Evolutionary conservation across 2,329 filamentous ascomycete genomes (phyloP), one percentile per base, ranked within the genome.

Genomic region (Periconia macrospinosa): DNA sequence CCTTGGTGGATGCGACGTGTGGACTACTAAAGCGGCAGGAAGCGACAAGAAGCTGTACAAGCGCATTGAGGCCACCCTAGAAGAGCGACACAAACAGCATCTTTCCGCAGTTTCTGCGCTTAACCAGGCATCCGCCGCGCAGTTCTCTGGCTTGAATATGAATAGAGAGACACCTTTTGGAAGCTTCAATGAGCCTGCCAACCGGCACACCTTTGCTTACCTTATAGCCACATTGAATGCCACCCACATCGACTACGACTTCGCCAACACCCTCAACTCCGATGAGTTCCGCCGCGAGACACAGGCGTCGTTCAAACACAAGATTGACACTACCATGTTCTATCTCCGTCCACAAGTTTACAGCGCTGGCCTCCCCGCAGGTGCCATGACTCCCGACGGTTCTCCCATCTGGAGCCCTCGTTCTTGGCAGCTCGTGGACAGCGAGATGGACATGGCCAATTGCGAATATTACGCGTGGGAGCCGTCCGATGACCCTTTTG

Each of bases 31-130:
- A 76, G 92, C 94, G 30, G 92, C 93, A 51, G 92, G 92, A 44
- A 88, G 88, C 59, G 94, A 99, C 74, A 97, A 97, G 83, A 97
- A 97, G 72, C 81, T 99, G 9, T 97, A 97, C 81, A 95, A 92
- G 76, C 90, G 88, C 71, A 97, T 99, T 70, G 92, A 97, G 72
- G 86, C 90, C 69, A 92, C 90, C 30, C 85, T 99, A 54, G 92
- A 95, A 74, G 89, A 90, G 37, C 91, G 96, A 74, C 92, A 97
- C 81, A 90, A 92, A 63, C 90, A 92, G 8, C 84, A 96, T 1
- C 81, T 97, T 47, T 89, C 91, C 59, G 84, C 96, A 27, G 92
- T 93, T 30, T 90, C 91, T 17, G 92, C 90, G 45, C 82, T 97
- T 18, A 95, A 93, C 19, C 91, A 92, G 27, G 91, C 92, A 1